phyloP scores from a whole-genome alignment of 805 yeast genomes.

The Pichia eremophila region DNA sequence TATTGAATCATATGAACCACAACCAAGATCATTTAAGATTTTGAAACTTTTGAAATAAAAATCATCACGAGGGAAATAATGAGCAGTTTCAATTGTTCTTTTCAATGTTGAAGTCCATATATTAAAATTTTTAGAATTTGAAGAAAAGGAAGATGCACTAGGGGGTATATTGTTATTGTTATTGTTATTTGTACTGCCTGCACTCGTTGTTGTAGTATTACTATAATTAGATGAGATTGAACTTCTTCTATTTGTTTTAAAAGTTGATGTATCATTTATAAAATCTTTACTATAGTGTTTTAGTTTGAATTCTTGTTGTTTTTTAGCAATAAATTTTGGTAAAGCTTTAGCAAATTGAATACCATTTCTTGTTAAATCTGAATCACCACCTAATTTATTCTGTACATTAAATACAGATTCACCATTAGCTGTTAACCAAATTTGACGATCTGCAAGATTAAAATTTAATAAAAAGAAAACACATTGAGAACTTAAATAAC shows the following conservation, averaged over 20 bases:
- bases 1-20: constrained; percentile 27
- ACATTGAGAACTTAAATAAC: constrained; percentile 48
- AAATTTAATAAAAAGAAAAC: constrained; percentile 42
- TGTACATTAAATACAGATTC: constrained; percentile 22
- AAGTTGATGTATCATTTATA: constrained; percentile 21
- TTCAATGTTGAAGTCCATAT: constrained; percentile 28
- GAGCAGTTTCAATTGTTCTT: constrained; percentile 26
- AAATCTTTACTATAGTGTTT: constrained; percentile 25
- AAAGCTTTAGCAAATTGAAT: constrained; percentile 26
- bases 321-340: constrained; percentile 26
- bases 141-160: constrained; percentile 2
- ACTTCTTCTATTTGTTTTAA: constrained; percentile 6
- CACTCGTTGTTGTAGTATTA: too few species aligned
- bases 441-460: constrained; percentile 28
- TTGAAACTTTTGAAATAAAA: constrained; percentile 25
- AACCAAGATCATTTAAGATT: constrained; percentile 27
- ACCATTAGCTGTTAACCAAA: constrained; percentile 29
- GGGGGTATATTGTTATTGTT: not conserved
- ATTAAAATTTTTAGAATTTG: constrained; percentile 15
- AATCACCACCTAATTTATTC: constrained; percentile 27
- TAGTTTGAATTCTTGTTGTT: constrained; percentile 28
- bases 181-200: not conserved
- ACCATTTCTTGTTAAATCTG: constrained; percentile 22
- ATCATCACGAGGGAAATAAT: constrained; percentile 22
- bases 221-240: not conserved